Percentiles rank a stretch among this genome's conserved stretches.
phyloP scores from a whole-genome alignment of 306 rosid genomes.

The Lotus japonicus region DNA sequence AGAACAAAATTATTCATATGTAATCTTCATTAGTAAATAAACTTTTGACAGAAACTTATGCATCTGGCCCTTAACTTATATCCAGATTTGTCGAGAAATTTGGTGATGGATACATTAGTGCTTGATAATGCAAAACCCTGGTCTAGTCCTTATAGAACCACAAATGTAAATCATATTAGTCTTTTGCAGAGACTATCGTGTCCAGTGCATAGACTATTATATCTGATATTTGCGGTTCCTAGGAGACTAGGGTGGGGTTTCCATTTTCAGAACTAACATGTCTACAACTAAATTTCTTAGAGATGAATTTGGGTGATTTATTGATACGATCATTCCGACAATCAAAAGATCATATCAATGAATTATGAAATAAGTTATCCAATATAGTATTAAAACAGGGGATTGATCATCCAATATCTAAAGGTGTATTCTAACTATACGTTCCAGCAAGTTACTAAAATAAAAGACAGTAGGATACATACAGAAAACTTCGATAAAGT shows the following conservation, averaged over 20 bases:
- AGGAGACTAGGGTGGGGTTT: not conserved
- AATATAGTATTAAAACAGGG: not conserved
- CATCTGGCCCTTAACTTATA: not conserved
- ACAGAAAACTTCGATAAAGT: constrained; percentile 85
- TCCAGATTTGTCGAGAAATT: not conserved
- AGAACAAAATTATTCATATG: not conserved
- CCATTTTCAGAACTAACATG: not conserved
- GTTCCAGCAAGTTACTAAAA: not conserved
- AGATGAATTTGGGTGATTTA: not conserved
- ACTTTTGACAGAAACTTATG: not conserved
- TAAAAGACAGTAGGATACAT: constrained; percentile 14
- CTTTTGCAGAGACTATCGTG: not conserved
- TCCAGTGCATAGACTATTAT: not conserved
- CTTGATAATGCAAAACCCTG: not conserved
- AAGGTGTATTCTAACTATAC: not conserved
- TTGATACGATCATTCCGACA: not conserved
- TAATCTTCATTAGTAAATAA: not conserved
- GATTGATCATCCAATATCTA: not conserved
- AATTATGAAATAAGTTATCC: not conserved
- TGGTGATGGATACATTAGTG: not conserved
- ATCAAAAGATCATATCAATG: not conserved
- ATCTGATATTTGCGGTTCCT: not conserved
- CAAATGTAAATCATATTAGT: not conserved
- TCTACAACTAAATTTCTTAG: not conserved
- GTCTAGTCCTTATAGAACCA: not conserved